Evolutionary conservation across 805 yeast species (phyloP).

Genomic region (Ogataea siamensis): DNA sequence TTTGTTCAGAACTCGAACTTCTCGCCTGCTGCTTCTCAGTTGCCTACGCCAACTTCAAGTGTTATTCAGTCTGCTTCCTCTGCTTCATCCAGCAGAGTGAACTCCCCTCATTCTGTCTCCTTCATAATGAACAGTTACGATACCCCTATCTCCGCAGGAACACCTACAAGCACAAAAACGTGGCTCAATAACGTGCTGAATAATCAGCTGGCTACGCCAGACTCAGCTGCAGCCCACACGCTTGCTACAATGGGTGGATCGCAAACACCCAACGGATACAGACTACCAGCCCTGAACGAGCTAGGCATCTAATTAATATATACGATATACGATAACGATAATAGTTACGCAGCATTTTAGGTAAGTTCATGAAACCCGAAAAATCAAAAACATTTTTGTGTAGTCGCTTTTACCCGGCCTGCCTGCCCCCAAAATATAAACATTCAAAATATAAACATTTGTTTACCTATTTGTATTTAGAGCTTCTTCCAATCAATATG

Average conservation of each 20-base stretch:
- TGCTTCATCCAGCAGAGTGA: conserved; percentile 14
- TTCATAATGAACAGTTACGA: conserved; percentile 16
- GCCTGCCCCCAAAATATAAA: conserved; percentile 10
- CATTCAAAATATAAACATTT: conserved; percentile 10
- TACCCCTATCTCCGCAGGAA: conserved; percentile 9
- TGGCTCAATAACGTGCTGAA: conserved; percentile 24
- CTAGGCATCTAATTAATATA: conserved; percentile 19
- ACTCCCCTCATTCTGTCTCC: conserved; percentile 22
- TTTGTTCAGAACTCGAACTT: conserved; percentile 26
- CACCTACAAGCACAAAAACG: conserved; percentile 16
- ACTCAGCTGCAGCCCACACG: conserved; percentile 11
- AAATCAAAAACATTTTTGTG: background rate
- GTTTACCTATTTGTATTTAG: conserved; percentile 12
- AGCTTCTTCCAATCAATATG: conserved; percentile 43
- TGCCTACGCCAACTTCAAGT: conserved; percentile 23
- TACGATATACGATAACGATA: conserved; percentile 4
- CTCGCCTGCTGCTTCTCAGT: conserved; percentile 17
- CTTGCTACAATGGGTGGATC: conserved; percentile 7
- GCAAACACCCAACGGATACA: conserved; percentile 6
- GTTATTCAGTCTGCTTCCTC: conserved; percentile 16
- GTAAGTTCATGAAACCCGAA: background rate
- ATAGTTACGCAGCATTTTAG: background rate
- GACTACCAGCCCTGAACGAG: conserved; percentile 28
- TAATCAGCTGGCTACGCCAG: conserved; percentile 8
- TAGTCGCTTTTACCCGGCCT: conserved; percentile 6